Evolutionary conservation across 1,284 basidiomycete species (phyloP), one percentile per base, ranked within the genome.

Genomic region (Sanghuangporus baumii): DNA sequence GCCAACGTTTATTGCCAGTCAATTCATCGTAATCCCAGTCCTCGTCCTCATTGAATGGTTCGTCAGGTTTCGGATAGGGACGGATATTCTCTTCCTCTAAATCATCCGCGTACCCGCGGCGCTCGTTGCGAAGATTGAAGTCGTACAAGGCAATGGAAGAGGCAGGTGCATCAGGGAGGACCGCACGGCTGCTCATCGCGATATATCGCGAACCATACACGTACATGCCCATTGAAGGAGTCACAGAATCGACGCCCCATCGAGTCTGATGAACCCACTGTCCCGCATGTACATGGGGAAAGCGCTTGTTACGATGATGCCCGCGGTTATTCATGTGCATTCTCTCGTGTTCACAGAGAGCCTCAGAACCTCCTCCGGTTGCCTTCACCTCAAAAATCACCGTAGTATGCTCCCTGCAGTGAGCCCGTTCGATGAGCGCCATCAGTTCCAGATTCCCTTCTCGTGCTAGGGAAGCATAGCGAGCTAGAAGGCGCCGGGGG

Each of bases 71-170:
- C 1, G 54, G 55, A 26, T 43, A 20, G 7, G 51, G 60, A 1
- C 48, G 38, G 31, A 56, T 31, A 20, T 61, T 55, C 41, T 55
- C 58, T 36, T 59, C 54, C 3, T 55, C 18, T 8, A 60, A 31
- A 12, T 14, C 11, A 4, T 38, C 14, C 7, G 23, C n/a, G 1
- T 54, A 14, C 2, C 54, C 62, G 34, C 51, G 47, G 9, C 50
- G 57, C 23, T 37, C 61, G 38, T 63, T 59, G 23, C 47, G 47
- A 20, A 63, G 18, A 26, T 63, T 63, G 34, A 63, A 63, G 26
- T 63, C 62, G 38, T 59, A 63, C 14, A 63, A 5, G 9, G 31
- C 31, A 12, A 60, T 31, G 12, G 41, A 37, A 16, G 34, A 34
- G 12, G 52, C 23, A 3, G 6, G 11, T 14, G 12, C 34, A 12